Evolutionary conservation across 2,329 filamentous ascomycete species (phyloP), one percentile per base, ranked within the genome.

Genomic region (Pseudogymnoascus sp.): DNA sequence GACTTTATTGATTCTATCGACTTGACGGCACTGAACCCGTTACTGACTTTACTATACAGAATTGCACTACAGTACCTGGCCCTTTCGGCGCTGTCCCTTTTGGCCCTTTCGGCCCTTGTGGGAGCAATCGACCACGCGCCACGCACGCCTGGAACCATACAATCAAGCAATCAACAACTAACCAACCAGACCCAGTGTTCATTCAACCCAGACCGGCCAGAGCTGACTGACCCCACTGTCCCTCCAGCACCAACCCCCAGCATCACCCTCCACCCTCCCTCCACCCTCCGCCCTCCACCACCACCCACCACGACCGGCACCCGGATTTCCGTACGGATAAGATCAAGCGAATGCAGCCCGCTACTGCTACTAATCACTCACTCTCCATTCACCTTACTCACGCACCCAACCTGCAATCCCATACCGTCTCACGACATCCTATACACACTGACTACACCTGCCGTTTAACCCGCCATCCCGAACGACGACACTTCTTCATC

Each of bases 291-390:
- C 3, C 25, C 25, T 16, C 25, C 25, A 31, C 48, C 23, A 28
- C 45, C 39, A 19, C 39, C 39, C 39, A 43, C 39, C 39, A 11
- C 39, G n/a, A 25, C 48, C 48, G 48, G 28, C 25, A 57, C 19
- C 51, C 51, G 51, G 51, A 57, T 57, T 57, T 57, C 51, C 28
- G n/a, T 57, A 57, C 51, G 51, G 51, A 57, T 57, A 57, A 34
- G 48, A 57, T 19, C 51, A 34, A 57, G 51, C 51, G 51, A 57
- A 57, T 57, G 28, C 51, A 34, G 51, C n/a, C 51, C 51, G 48
- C 48, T 57, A 57, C 48, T 34, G 19, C 48, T 57, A 57, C 28
- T 57, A 57, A 57, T 13, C 51, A 34, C 51, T 54, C 48, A 54
- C 25, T 54, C 43, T 23, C 43, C 23, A 51, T 51, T 51, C 45